phyloP scores from a whole-genome alignment of 116 monocot species.

The Zostera marina region DNA sequence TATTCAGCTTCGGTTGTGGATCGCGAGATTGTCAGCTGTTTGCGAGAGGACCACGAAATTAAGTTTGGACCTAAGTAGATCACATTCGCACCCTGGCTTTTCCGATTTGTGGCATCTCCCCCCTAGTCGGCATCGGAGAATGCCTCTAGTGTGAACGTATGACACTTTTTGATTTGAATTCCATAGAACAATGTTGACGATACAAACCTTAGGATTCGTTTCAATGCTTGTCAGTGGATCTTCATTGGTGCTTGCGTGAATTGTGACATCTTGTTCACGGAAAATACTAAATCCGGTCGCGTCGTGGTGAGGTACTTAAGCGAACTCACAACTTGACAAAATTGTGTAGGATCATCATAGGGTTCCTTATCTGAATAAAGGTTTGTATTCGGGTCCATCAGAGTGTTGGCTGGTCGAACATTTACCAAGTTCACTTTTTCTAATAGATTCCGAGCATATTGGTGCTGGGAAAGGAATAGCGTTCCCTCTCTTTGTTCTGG shows the following conservation, averaged over 20 bases:
- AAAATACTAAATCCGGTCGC: not conserved
- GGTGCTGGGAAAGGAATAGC: too few relatives aligned
- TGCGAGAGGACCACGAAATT: not conserved
- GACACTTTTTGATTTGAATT: rapidly evolving
- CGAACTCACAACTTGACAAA: too few relatives aligned
- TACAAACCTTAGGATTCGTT: not conserved
- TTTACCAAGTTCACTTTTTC: too few relatives aligned
- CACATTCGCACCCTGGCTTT: rapidly evolving
- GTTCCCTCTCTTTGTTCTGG: too few relatives aligned
- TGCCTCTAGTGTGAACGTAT: not conserved
- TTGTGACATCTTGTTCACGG: not conserved
- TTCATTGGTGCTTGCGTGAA: not conserved
- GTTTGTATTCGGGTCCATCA: not conserved
- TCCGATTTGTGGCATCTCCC: too few relatives aligned
- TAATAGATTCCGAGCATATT: too few relatives aligned
- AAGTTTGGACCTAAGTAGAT: not conserved
- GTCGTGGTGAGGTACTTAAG: not conserved
- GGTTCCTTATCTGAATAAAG: not conserved
- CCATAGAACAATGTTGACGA: not conserved
- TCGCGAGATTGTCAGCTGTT: not conserved
- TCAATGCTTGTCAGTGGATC: not conserved
- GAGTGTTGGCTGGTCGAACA: not conserved
- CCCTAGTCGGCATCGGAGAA: not conserved
- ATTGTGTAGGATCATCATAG: not conserved
- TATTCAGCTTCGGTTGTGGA: not conserved